Percentiles rank a stretch among this genome's conserved stretches.
phyloP scores from a whole-genome alignment of 1,284 basidiomycete species.

The Phellopilus nigrolimitatus region DNA sequence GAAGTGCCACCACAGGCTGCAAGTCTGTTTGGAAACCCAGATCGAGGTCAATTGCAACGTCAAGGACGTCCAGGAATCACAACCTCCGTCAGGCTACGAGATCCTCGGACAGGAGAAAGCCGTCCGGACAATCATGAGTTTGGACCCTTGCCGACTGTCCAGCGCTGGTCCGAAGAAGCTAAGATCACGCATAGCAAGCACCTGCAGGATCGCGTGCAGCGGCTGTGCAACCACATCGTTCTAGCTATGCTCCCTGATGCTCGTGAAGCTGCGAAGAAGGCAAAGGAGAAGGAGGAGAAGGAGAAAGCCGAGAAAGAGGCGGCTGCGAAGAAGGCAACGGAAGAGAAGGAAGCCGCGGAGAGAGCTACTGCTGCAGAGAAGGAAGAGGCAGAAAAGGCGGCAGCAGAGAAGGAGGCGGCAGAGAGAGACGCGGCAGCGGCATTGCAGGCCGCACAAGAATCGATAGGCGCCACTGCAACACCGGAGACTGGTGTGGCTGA shows the following conservation, averaged over 20 bases:
- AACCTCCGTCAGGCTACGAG: constrained; percentile 53
- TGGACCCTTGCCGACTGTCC: constrained; percentile 78
- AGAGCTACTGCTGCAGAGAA: constrained; percentile 22
- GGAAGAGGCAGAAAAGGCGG: constrained; percentile 5
- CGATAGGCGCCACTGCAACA: background rate
- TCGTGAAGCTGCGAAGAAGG: constrained; percentile 47
- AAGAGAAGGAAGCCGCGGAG: constrained; percentile 24
- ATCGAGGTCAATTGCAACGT: constrained; percentile 46
- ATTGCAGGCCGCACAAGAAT: constrained; percentile 21
- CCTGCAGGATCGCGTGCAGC: constrained; percentile 60
- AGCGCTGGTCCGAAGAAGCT: constrained; percentile 88
- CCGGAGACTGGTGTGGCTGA: constrained; percentile 1
- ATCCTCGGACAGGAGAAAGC: constrained; percentile 43
- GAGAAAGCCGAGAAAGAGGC: constrained; percentile 32
- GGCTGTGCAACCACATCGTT: constrained; percentile 69
- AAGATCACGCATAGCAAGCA: constrained; percentile 77
- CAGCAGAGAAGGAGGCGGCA: constrained; percentile 27
- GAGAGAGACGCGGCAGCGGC: constrained; percentile 24
- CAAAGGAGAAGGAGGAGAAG: constrained; percentile 49
- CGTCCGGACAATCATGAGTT: constrained; percentile 54
- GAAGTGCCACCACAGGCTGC: constrained; percentile 50
- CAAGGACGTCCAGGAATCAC: constrained; percentile 45
- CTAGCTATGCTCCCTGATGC: constrained; percentile 82
- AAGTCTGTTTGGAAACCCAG: constrained; percentile 52
- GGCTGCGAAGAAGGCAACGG: constrained; percentile 31